A percentile compares a stretch with the other conserved stretches of the same genome.
Conservation (phyloP, 192 early-diverging fungal species). For the Cetraspora pellucida region DNA sequence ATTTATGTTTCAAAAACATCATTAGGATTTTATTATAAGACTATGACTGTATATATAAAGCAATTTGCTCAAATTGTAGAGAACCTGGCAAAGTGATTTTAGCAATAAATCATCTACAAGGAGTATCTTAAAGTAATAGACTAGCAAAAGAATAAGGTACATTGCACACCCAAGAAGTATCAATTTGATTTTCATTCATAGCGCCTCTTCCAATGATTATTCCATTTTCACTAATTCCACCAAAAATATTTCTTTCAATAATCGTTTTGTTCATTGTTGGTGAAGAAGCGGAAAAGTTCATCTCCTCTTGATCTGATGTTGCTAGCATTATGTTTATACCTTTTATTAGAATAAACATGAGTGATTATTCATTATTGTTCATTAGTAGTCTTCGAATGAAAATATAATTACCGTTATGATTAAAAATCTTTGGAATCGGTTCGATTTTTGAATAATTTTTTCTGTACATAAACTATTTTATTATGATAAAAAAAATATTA, state of each 20-base stretch:
- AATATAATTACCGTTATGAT: neutral
- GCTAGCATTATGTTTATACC: neutral
- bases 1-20: too few relatives aligned
- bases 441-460: neutral
- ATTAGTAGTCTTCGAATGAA: neutral
- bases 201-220: constrained; percentile 47
- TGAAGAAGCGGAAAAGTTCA: neutral
- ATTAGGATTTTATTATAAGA: too few relatives aligned
- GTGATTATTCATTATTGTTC: too few relatives aligned
- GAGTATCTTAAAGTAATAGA: neutral
- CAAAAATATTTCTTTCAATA: constrained; percentile 40
- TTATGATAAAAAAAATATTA: neutral
- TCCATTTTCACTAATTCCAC: constrained; percentile 59
- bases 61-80: too few relatives aligned
- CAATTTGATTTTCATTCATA: constrained; percentile 1
- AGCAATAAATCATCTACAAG: too few relatives aligned
- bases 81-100: too few relatives aligned
- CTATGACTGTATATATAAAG: too few relatives aligned
- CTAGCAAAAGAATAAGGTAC: constrained; percentile 34
- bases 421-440: neutral
- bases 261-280: neutral
- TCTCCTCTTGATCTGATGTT: neutral
- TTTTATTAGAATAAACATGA: neutral
- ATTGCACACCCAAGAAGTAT: constrained; percentile 42
- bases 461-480: constrained; percentile 37